Evolutionary conservation across 139 green algal species (phyloP), one percentile per base, ranked within the genome.

Genomic region (Nannochloris sp.): DNA sequence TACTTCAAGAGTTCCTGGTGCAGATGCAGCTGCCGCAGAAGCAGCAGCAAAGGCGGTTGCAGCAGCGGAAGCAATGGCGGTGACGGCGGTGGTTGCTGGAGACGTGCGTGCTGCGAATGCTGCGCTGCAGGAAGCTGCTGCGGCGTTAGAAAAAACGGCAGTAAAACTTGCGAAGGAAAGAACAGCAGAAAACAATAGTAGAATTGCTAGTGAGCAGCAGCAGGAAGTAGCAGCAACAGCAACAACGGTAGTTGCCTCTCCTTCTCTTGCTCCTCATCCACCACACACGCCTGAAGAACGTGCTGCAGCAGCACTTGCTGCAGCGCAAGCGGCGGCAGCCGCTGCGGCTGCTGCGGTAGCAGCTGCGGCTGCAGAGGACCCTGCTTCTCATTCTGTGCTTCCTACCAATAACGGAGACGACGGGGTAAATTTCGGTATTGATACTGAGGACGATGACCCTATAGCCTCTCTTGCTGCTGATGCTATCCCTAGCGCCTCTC

Each of bases 81-180:
- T 64, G 14, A 42, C 34, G 1, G 47, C 60, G 2, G 51, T 75
- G 27, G 27, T 44, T 19, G 47, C 38, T 3, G 68, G 68, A 32
- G 60, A 75, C 38, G 29, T 75, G 33, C 39, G 32, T 2, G 48
- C 45, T 19, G 68, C 68, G 1, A 69, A 70, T 24, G 39, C 57
- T 33, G 61, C 54, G 30, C 54, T 75, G 14, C 33, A 44, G 8
- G 48, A 59, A 37, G 68, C 60, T 8, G 68, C 68, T 3, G 8
- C 12, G 27, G 48, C 68, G 23, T 38, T 75, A 15, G 39, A 70
- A 38, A 51, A 30, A 29, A 72, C 65, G 2, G 54, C 61, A 29
- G 38, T 29, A 29, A 47, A 62, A 48, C 6, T 59, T 9, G 48
- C 27, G 12, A 12, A 10, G 42, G 42, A 51, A 19, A 19, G 42